A percentile compares a stretch with the other conserved stretches of the same genome.
These are phyloP conservation scores for Tranzscheliella williamsii DNA, from an alignment of 1,284 basidiomycete genomes.

Conservation along the genomic window DNA sequence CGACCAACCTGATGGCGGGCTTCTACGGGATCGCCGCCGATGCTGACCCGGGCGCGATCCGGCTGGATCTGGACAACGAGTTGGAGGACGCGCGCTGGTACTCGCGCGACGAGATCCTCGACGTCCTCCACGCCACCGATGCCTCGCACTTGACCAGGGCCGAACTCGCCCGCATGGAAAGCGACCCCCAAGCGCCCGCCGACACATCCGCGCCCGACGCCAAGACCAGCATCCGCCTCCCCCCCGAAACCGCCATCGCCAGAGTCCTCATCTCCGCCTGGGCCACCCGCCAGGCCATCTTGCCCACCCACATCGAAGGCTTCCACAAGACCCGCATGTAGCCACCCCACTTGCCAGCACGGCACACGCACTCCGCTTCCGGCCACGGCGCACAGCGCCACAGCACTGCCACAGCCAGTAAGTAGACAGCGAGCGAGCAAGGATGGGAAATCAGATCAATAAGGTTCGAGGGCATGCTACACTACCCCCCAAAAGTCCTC, in stretches of 20 bases:
- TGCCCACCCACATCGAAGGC: slow-evolving; percentile 19
- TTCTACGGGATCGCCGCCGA: slow-evolving; percentile 54
- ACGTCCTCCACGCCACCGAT: slow-evolving; percentile 66
- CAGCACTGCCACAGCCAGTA: no score
- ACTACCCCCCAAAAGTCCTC: slow-evolving; percentile 63
- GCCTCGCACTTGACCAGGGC: slow-evolving; percentile 64
- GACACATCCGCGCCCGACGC: slow-evolving; percentile 61
- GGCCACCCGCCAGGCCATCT: slow-evolving; percentile 66
- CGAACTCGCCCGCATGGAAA: slow-evolving; percentile 70
- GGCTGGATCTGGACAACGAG: slow-evolving; percentile 90
- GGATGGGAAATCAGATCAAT: not conserved
- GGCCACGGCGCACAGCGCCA: no score
- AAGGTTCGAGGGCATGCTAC: slow-evolving; percentile 10
- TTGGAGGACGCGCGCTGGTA: slow-evolving; percentile 92
- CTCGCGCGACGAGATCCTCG: slow-evolving; percentile 73
- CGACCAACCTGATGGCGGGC: slow-evolving; percentile 87
- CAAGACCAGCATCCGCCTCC: slow-evolving; percentile 17
- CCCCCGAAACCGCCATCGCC: slow-evolving; percentile 69
- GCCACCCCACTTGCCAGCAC: no score
- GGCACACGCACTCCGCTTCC: no score
- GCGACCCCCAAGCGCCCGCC: slow-evolving; percentile 54
- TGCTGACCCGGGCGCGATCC: slow-evolving; percentile 67
- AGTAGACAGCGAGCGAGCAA: no score
- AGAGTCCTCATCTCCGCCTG: slow-evolving; percentile 72
- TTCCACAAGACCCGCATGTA: slow-evolving; percentile 34